Conservation (phyloP, 768 basidiomycete species). For the Boletus sensibilis region DNA sequence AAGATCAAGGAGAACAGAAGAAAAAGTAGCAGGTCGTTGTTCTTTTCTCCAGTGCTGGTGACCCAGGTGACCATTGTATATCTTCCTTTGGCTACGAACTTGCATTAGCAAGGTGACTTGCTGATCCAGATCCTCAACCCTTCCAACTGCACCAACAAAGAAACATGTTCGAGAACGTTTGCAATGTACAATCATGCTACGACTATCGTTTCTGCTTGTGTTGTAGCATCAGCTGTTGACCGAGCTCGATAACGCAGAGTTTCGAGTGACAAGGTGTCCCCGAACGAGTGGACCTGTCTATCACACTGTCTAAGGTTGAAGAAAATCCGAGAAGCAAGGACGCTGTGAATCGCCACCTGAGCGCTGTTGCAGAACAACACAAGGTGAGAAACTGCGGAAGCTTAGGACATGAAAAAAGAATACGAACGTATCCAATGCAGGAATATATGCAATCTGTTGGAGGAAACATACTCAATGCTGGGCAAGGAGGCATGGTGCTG, state of each 20-base stretch:
- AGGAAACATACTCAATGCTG: background rate
- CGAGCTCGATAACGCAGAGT: conserved; percentile 1
- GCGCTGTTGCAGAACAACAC: conserved; percentile 14
- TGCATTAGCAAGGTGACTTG: background rate
- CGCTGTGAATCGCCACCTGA: conserved; percentile 27
- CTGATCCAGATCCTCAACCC: background rate
- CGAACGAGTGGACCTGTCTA: background rate
- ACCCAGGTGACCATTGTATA: conserved; percentile 3
- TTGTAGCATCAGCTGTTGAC: background rate
- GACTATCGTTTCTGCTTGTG: background rate
- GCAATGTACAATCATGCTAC: background rate
- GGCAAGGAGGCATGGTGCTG: background rate
- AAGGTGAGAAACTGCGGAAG: conserved; percentile 3
- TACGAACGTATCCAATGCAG: conserved; percentile 25
- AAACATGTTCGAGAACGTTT: background rate
- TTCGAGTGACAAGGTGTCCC: background rate
- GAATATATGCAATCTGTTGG: conserved; percentile 14
- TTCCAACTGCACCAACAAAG: background rate
- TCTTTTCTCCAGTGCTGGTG: background rate
- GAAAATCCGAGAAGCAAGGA: conserved; percentile 29
- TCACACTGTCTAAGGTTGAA: conserved; percentile 28
- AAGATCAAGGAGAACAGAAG: conserved; percentile 47
- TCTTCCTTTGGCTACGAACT: background rate
- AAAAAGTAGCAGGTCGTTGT: conserved; percentile 22
- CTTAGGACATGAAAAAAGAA: background rate